Evolutionary conservation across 768 basidiomycete genomes (phyloP).

Genomic region (Thelephora aurantiotincta): DNA sequence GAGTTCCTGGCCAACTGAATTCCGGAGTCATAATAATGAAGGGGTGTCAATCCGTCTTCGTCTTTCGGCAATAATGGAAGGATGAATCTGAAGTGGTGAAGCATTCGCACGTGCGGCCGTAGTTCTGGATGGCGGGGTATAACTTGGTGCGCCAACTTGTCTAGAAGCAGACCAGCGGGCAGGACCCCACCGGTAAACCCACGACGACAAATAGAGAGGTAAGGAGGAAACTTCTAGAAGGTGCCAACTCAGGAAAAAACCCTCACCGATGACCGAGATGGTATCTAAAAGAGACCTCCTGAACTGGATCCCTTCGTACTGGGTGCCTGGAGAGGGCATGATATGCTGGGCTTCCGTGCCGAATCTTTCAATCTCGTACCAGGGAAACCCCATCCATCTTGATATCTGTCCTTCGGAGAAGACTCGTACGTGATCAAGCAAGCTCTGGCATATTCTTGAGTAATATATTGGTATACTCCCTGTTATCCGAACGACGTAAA

Average conservation of each 20-base stretch:
- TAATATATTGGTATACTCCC: slow-evolving; percentile 46
- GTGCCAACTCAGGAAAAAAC: not conserved
- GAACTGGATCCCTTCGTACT: slow-evolving; percentile 47
- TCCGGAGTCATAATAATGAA: slow-evolving; percentile 69
- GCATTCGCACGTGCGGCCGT: slow-evolving; percentile 63
- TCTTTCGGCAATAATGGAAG: slow-evolving; percentile 43
- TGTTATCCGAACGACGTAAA: slow-evolving; percentile 22
- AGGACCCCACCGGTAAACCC: not conserved
- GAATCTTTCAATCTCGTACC: slow-evolving; percentile 22
- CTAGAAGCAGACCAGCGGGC: slow-evolving; percentile 19
- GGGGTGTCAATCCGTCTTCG: slow-evolving; percentile 47
- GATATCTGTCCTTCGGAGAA: slow-evolving; percentile 47
- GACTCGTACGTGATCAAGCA: slow-evolving; percentile 62
- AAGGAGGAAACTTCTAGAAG: not conserved
- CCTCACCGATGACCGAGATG: slow-evolving; percentile 52
- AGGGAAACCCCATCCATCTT: slow-evolving; percentile 66
- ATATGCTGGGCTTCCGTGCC: not conserved
- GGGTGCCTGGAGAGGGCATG: slow-evolving; percentile 28
- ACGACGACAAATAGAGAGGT: not conserved
- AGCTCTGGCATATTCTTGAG: slow-evolving; percentile 62
- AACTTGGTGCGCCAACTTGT: slow-evolving; percentile 52
- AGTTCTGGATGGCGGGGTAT: slow-evolving; percentile 59
- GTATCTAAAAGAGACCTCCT: slow-evolving; percentile 59
- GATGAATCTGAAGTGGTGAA: slow-evolving; percentile 70
- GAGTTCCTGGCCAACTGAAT: slow-evolving; percentile 59